A percentile compares a stretch with the other conserved stretches of the same genome.
Conservation (phyloP, 768 basidiomycete species). For the Dacryopinax spathularia region DNA sequence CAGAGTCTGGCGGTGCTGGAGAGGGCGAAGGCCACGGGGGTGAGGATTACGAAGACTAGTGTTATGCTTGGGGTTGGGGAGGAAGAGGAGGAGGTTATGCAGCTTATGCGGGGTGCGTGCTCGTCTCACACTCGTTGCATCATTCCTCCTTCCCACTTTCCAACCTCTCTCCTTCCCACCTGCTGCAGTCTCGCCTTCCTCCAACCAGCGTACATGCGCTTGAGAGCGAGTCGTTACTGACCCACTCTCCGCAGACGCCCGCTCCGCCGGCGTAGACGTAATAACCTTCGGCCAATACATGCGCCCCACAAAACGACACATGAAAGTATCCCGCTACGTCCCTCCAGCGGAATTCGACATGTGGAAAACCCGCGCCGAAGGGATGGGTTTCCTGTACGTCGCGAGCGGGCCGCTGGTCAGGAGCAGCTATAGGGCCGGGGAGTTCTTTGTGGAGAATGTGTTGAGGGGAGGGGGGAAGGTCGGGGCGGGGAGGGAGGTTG, state of each 20-base stretch:
- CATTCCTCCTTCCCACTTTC: background rate
- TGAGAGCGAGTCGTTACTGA: background rate
- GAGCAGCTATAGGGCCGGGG: slow-evolving; percentile 98
- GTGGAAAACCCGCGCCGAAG: slow-evolving; percentile 83
- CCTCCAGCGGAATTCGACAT: slow-evolving; percentile 82
- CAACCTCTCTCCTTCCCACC: background rate
- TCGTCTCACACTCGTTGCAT: background rate
- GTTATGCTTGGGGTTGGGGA: slow-evolving; percentile 98
- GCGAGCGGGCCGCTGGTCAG: slow-evolving; percentile 92
- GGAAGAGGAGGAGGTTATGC: slow-evolving; percentile 62
- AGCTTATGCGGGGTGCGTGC: slow-evolving; percentile 62
- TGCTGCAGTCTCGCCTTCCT: too few species aligned
- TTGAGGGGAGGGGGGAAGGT: too few species aligned
- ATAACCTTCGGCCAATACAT: slow-evolving; percentile 99
- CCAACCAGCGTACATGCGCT: background rate
- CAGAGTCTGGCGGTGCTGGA: slow-evolving; percentile 70
- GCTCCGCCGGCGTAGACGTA: slow-evolving; percentile 80
- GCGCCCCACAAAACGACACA: slow-evolving; percentile 96
- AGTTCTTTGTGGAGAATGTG: slow-evolving; percentile 89
- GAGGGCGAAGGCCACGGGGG: slow-evolving; percentile 71
- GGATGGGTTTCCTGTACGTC: slow-evolving; percentile 92
- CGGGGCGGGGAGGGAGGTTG: too few species aligned
- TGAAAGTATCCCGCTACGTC: slow-evolving; percentile 97
- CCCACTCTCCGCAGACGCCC: slow-evolving; percentile 47
- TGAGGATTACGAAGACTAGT: slow-evolving; percentile 88